Evolutionary conservation across 306 rosid genomes (phyloP), one percentile per base, ranked within the genome.

Genomic region (Arachis hypogaea): DNA sequence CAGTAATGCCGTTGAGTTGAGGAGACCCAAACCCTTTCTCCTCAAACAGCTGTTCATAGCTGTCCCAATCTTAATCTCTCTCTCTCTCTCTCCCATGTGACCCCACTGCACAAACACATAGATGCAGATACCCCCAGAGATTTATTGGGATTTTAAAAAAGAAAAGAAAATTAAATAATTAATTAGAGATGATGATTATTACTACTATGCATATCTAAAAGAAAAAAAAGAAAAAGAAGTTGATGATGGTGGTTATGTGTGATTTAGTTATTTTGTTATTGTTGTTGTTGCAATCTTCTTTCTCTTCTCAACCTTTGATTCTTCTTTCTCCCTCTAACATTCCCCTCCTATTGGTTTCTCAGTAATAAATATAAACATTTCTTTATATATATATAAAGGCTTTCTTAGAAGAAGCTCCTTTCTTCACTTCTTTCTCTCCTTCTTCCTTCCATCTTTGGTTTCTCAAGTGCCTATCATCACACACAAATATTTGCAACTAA

Each of bases 1-100:
- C 79, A 83, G 96, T 83, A 82, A 85, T 86, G 89, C 92, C 92
- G 90, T 89, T 92, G 73, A 68, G 83, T 69, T 80, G 68, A 80
- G 77, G 90, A 88, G 80, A 58, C 74, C 78, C 92, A 84, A 86
- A 82, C 73, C 77, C 77, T 68, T 72, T 45, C 57, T 77, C 86
- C 62, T 70, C 79, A 75, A 33, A 33, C 84, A 88, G 92, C 93
- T 88, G 96, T 87, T 64, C 81, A 82, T 86, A 85, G 93, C 92
- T 92, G 97, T 92, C 90, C 82, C 38, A 33, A 33, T 3, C 38
- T 33, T 33, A 77, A 71, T 78, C 73, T 69, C 56, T 57, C 80
- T 68, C 63, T 43, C n/a, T n/a, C 75, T 68, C 63, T 43, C 75
- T 22, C 70, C 88, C 87, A 84, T 82, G 85, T 87, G 83, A 84